A percentile compares a stretch with the other conserved stretches of the same genome.
phyloP scores from a whole-genome alignment of 228 moss, liverwort and hornwort genomes.

The Sphagnum magellanicum region DNA sequence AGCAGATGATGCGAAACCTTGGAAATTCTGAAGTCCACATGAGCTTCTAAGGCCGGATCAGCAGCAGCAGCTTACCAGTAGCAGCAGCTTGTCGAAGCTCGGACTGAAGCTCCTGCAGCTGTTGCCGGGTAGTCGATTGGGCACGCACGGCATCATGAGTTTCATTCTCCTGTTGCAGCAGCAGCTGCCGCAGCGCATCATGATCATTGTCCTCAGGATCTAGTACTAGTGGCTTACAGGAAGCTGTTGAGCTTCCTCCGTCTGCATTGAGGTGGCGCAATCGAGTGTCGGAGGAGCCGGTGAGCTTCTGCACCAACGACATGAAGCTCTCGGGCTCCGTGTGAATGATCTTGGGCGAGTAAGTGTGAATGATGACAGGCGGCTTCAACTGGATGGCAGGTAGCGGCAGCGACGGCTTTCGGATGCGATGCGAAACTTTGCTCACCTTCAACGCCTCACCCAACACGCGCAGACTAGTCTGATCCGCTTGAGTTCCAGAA shows the following conservation, averaged over 20 bases:
- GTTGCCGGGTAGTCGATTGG: too few relatives aligned
- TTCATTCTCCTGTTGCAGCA: too few relatives aligned
- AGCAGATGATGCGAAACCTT: too few relatives aligned
- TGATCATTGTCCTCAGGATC: too few relatives aligned
- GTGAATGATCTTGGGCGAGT: conserved; percentile 77
- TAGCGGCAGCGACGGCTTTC: conserved; percentile 36
- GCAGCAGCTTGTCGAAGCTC: too few relatives aligned
- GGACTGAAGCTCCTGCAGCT: too few relatives aligned
- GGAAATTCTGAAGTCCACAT: too few relatives aligned
- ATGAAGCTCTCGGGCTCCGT: conserved; percentile 71
- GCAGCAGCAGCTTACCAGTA: too few relatives aligned
- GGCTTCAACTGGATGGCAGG: conserved; percentile 53
- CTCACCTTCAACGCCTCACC: conserved; percentile 18
- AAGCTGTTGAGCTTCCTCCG: conserved; percentile 17
- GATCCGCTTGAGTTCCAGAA: background rate
- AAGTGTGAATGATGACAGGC: conserved; percentile 79
- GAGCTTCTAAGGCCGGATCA: too few relatives aligned
- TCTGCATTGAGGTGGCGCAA: conserved; percentile 5
- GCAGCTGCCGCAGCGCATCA: too few relatives aligned
- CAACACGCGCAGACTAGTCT: background rate
- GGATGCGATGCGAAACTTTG: conserved; percentile 44
- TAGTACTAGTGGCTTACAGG: background rate
- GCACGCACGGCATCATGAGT: too few relatives aligned
- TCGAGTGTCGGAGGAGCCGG: conserved; percentile 58
- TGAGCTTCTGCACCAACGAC: conserved; percentile 68